Base-by-base conservation (phyloP, 2,329 filamentous ascomycete species). In the Sodiomyces alkalinus region DNA sequence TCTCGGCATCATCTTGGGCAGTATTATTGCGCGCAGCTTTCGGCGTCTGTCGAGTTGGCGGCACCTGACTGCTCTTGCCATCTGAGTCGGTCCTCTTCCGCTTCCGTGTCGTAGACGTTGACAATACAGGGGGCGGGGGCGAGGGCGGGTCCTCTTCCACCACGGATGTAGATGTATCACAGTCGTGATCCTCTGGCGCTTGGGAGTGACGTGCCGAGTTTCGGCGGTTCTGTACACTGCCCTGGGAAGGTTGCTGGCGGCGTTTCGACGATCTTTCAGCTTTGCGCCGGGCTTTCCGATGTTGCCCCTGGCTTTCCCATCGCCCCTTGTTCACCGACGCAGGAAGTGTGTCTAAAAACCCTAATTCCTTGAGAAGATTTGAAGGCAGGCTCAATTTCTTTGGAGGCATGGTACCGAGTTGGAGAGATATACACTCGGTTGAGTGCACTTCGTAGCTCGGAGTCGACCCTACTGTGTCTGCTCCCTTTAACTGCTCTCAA, bases 1-100 rank as follows among this genome's bases (percentile, higher is more conserved):
- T 96, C 41, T 93, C 83, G 3, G 74, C 80, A 44, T 96, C 85
- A 33, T 98, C 87, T 35, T 81, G 63, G 1, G 70, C 74, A 4
- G 94, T 57, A 40, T 68, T 72, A 4, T 75, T 66, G 44, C 64
- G 70, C n/a, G 73, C 46, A 13, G 38, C 39, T 26, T 47, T 53
- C 5, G 55, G 49, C 31, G 30, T 41, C 35, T 22, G 44, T 39
- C 26, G 41, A 39, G 26, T 49, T 32, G 17, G 17, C 18, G 18
- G 16, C 11, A 14, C 13, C 4, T 19, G 20, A 41, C 5, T 46
- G 30, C 2, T 39, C 39, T 6, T 41, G 3, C 42, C 36, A 6
- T 36, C 33, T 5, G 20, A 17, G 7, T 26, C 28, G 15, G 10
- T 30, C 19, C 32, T 31, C 24, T 35, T 38, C 22, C 29, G 26